Conservation (phyloP, 1,139 yeast species). For the Geotrichum fermentans region DNA sequence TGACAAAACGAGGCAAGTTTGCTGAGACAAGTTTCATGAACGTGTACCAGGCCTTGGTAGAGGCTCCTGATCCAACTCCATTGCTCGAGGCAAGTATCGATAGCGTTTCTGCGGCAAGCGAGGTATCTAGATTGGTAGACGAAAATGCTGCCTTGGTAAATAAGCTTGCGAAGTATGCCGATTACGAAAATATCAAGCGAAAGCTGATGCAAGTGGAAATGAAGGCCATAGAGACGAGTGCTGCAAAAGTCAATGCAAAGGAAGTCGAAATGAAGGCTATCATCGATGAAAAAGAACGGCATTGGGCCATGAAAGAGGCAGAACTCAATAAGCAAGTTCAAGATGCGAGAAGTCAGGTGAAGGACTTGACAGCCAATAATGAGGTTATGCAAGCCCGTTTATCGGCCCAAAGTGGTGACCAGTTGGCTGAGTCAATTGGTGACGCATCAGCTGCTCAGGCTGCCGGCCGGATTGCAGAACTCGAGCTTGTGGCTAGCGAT, state of each 20-base stretch:
- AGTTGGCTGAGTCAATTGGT: slow-evolving; percentile 22
- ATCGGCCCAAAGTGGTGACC: slow-evolving; percentile 26
- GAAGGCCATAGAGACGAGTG: slow-evolving; percentile 32
- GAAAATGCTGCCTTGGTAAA: slow-evolving; percentile 58
- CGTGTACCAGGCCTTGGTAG: slow-evolving; percentile 69
- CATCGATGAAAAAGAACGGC: slow-evolving; percentile 42
- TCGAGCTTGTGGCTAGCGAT: slow-evolving; percentile 67
- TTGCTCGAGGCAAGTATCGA: slow-evolving; percentile 67
- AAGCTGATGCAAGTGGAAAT: slow-evolving; percentile 52
- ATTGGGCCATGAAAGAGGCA: slow-evolving; percentile 44
- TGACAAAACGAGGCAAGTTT: slow-evolving; percentile 71
- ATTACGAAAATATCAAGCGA: slow-evolving; percentile 69
- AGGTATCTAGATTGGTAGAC: slow-evolving; percentile 47
- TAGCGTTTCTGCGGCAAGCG: slow-evolving; percentile 56
- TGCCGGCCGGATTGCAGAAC: slow-evolving; percentile 43
- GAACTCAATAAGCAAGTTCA: slow-evolving; percentile 48
- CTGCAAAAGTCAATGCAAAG: slow-evolving; percentile 36
- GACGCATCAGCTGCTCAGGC: slow-evolving; percentile 26
- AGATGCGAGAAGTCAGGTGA: slow-evolving; percentile 32
- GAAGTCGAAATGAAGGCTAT: slow-evolving; percentile 39
- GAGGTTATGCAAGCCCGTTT: slow-evolving; percentile 31
- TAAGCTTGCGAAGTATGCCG: slow-evolving; percentile 61
- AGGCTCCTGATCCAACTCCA: slow-evolving; percentile 92
- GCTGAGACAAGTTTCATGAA: slow-evolving; percentile 72
- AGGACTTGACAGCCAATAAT: slow-evolving; percentile 32